Conservation (phyloP, 176 grass and related monocot genomes). For the Musa schizocarpa region DNA sequence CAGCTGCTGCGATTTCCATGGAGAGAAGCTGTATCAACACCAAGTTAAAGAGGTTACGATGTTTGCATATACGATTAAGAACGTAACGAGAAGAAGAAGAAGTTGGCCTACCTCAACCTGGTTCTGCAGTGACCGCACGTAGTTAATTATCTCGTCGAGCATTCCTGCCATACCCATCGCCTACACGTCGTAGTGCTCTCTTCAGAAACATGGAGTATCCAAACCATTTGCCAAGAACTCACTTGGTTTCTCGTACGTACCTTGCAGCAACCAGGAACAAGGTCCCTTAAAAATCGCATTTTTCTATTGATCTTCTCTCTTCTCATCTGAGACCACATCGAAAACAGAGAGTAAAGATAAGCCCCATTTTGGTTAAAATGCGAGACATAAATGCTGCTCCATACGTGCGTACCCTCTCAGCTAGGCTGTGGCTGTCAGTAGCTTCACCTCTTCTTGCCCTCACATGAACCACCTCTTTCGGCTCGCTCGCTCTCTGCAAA, state of each 20-base stretch:
- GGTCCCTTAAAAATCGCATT: background rate
- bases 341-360: too few species aligned
- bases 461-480: too few species aligned
- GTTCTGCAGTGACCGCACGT: slow-evolving; percentile 22
- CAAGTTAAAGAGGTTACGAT: background rate
- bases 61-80: background rate
- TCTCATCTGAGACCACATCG: background rate
- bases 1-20: background rate
- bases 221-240: too few species aligned
- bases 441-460: too few species aligned
- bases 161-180: slow-evolving; percentile 19
- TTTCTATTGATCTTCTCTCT: background rate
- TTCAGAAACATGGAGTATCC: too few species aligned
- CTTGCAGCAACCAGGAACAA: background rate
- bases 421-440: too few species aligned
- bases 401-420: too few species aligned
- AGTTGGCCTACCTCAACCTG: slow-evolving; percentile 17
- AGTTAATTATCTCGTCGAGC: slow-evolving; percentile 22
- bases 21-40: background rate
- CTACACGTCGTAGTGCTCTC: background rate
- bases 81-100: too few species aligned
- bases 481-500: too few species aligned
- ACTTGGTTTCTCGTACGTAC: background rate
- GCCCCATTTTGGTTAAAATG: too few species aligned
- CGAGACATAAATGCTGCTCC: too few species aligned